Evolutionary conservation across 2,329 filamentous ascomycete genomes (phyloP).

Genomic region (Aureobasidium sp.): DNA sequence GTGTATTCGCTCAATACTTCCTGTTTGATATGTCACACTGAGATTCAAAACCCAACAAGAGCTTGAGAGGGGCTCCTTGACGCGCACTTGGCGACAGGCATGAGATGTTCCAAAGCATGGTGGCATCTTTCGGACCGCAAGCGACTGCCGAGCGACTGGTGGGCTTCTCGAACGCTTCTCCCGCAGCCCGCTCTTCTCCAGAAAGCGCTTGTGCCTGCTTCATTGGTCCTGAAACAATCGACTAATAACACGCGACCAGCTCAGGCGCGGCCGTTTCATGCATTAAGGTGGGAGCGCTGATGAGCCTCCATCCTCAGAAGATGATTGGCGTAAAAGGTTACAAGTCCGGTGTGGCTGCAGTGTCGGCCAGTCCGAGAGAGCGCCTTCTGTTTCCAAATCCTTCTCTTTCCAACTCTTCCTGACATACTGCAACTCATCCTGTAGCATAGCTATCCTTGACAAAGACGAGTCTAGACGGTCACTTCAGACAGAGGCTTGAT

Average conservation of each 20-base stretch:
- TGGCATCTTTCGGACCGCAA: neutral
- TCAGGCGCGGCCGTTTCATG: constrained; percentile 6
- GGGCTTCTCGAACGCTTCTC: constrained; percentile 6
- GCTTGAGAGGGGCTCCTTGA: neutral
- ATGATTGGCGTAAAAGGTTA: neutral
- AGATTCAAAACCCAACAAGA: neutral
- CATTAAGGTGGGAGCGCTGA: neutral
- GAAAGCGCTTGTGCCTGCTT: neutral
- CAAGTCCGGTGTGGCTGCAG: neutral
- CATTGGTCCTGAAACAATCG: neutral
- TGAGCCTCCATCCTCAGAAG: neutral
- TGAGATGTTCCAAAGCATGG: neutral
- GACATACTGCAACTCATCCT: neutral
- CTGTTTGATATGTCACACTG: neutral
- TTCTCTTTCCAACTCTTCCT: constrained; percentile 6
- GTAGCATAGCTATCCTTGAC: neutral
- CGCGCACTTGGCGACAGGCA: neutral
- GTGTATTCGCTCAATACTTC: neutral
- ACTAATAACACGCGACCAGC: constrained; percentile 6
- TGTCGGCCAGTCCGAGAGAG: constrained; percentile 10
- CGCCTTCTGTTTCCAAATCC: constrained; percentile 8
- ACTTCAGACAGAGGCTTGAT: neutral
- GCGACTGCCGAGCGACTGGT: neutral
- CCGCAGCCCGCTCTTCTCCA: neutral
- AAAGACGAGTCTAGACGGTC: neutral